These are phyloP conservation scores for Physcia stellaris DNA, from an alignment of 495 filamentous ascomycete species.

Conservation along the genomic window DNA sequence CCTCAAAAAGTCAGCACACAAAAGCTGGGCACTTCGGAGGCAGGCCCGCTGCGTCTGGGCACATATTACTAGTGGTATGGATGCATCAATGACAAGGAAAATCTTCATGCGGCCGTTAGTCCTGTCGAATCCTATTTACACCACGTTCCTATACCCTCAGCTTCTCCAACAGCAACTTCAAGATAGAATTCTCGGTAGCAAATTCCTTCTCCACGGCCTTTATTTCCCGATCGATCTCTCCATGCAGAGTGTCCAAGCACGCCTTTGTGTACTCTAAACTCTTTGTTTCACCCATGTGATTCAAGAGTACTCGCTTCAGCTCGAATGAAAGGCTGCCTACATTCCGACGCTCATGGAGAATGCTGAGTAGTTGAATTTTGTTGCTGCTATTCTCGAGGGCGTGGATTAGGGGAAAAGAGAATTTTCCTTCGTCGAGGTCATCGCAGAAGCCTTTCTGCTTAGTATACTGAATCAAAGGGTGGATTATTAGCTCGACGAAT, in stretches of 20 bases:
- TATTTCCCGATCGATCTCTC: not conserved
- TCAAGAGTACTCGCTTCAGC: not conserved
- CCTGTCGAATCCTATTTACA: not conserved
- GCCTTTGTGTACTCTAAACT: not conserved
- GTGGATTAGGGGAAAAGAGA: slow-evolving; percentile 21
- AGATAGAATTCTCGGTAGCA: not conserved
- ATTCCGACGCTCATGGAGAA: not conserved
- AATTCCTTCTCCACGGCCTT: not conserved
- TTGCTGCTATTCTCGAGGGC: not conserved
- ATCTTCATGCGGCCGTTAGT: not conserved
- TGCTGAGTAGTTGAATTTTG: not conserved
- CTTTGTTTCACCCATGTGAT: not conserved
- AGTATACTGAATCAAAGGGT: too few species aligned
- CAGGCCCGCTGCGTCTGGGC: too few species aligned
- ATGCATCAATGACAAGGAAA: not conserved
- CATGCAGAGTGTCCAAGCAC: not conserved
- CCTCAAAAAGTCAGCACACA: too few species aligned
- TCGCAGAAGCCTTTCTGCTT: slow-evolving; percentile 26
- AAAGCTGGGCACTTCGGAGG: too few species aligned
- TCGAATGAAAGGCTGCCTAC: not conserved
- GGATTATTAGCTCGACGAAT: slow-evolving; percentile 1
- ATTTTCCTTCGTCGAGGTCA: slow-evolving; percentile 28
- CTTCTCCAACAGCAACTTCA: not conserved
- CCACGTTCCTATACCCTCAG: not conserved
- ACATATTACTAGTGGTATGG: too few species aligned